Evolutionary conservation across 208 protist species (phyloP).

Genomic region (Angomonas ambiguus): DNA sequence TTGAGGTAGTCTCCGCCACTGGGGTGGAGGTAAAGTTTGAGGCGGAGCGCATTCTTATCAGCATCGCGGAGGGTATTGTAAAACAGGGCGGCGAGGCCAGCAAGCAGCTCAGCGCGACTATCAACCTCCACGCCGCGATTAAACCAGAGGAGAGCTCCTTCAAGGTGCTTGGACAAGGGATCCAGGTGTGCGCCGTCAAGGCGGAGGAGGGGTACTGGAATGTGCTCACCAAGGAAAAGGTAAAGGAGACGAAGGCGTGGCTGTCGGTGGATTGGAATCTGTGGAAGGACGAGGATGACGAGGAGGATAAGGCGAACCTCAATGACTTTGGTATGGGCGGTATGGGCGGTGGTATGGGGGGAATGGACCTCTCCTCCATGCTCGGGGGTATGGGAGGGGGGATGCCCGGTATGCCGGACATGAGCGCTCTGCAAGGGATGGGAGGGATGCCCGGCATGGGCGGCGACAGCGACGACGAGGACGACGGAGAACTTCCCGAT

Average conservation of each 20-base stretch:
- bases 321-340: constrained; percentile 80
- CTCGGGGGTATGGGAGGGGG: constrained; percentile 27
- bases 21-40: constrained; percentile 77
- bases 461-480: constrained; percentile 20
- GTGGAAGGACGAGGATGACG: constrained; percentile 91
- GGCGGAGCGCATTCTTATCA: constrained; percentile 68
- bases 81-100: constrained; percentile 46
- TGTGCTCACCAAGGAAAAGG: constrained; percentile 65
- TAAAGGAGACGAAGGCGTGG: constrained; percentile 73
- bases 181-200: constrained; percentile 88
- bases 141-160: constrained; percentile 71
- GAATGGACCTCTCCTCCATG: constrained; percentile 33
- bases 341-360: constrained; percentile 59
- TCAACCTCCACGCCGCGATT: constrained; percentile 80
- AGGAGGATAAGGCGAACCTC: constrained; percentile 52
- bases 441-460: constrained; percentile 24
- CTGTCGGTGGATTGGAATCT: constrained; percentile 89
- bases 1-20: constrained; percentile 66
- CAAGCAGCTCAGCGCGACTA: constrained; percentile 56
- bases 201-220: constrained; percentile 87
- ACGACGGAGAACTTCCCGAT: constrained; percentile 37
- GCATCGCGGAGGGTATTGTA: constrained; percentile 62
- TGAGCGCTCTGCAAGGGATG: constrained; percentile 61
- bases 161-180: constrained; percentile 80
- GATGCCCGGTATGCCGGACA: constrained; percentile 27